Conservation (phyloP, 2,329 filamentous ascomycete species). For the Blumeria graminis region DNA sequence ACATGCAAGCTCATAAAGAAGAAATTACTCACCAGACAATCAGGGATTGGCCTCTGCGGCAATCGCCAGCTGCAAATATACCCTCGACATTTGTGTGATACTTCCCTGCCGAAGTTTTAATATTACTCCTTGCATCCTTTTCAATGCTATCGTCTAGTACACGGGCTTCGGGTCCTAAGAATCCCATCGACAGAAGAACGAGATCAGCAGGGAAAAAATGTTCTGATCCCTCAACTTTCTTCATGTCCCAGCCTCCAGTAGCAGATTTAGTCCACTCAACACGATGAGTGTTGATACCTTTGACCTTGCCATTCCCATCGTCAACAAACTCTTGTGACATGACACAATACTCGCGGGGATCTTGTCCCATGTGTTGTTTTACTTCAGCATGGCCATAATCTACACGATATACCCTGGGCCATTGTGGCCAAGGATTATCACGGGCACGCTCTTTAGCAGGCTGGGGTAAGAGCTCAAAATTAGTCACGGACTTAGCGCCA, state of each 20-base stretch:
- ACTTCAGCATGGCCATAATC: conserved; percentile 95
- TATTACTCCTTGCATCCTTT: conserved; percentile 80
- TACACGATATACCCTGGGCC: conserved; percentile 94
- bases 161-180: conserved; percentile 78
- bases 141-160: conserved; percentile 73
- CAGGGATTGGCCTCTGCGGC: conserved; percentile 76
- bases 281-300: conserved; percentile 85
- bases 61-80: conserved; percentile 86
- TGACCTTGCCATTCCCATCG: conserved; percentile 66
- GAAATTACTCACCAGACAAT: conserved; percentile 60
- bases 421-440: conserved; percentile 96
- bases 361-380: conserved; percentile 85
- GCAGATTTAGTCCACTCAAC: conserved; percentile 89
- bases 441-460: conserved; percentile 71
- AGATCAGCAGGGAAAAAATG: conserved; percentile 93
- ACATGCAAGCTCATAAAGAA: conserved; percentile 10
- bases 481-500: conserved; percentile 83
- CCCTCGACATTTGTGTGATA: conserved; percentile 75
- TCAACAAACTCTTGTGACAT: conserved; percentile 95
- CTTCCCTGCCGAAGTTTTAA: conserved; percentile 74
- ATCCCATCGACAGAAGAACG: conserved; percentile 88
- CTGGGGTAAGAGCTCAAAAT: conserved; percentile 88
- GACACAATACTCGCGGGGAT: conserved; percentile 91
- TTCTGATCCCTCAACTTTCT: conserved; percentile 79
- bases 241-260: conserved; percentile 92